A percentile compares a stretch with the other conserved stretches of the same genome.
phyloP scores from a whole-genome alignment of 2,329 filamentous ascomycete species.

The Phialophora tarda region DNA sequence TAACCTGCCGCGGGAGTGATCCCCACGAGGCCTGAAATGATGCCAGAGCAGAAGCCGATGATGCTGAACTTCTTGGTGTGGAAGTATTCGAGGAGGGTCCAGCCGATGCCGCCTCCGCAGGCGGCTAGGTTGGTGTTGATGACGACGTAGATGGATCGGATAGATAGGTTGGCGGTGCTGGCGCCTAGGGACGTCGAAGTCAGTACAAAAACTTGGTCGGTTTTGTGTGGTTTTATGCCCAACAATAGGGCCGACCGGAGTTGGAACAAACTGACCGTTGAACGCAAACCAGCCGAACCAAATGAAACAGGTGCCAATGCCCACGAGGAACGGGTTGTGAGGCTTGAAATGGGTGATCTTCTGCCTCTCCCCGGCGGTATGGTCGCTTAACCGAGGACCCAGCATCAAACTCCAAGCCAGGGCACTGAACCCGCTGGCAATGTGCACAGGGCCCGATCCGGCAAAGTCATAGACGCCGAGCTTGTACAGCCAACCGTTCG shows the following conservation, averaged over 20 bases:
- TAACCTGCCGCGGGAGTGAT: conserved; percentile 65
- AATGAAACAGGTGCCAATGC: conserved; percentile 66
- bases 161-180: conserved; percentile 57
- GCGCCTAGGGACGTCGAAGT: conserved; percentile 43
- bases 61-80: conserved; percentile 57
- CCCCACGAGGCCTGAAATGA: conserved; percentile 63
- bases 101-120: conserved; percentile 60
- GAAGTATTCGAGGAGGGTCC: conserved; percentile 60
- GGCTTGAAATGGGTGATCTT: conserved; percentile 61
- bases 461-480: conserved; percentile 75
- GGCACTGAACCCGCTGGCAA: conserved; percentile 72
- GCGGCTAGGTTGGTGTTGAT: conserved; percentile 66
- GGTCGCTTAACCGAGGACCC: conserved; percentile 66
- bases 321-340: conserved; percentile 75
- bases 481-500: conserved; percentile 71
- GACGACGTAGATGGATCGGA: conserved; percentile 61
- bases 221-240: background rate
- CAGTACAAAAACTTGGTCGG: background rate
- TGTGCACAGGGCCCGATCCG: conserved; percentile 76
- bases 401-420: conserved; percentile 76
- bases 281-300: conserved; percentile 80
- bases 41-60: conserved; percentile 60
- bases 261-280: conserved; percentile 66
- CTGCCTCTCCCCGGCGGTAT: conserved; percentile 53
- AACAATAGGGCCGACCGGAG: background rate